Evolutionary conservation across 495 filamentous ascomycete genomes (phyloP), one percentile per base, ranked within the genome.

Genomic region (Schizothecium vesticola): DNA sequence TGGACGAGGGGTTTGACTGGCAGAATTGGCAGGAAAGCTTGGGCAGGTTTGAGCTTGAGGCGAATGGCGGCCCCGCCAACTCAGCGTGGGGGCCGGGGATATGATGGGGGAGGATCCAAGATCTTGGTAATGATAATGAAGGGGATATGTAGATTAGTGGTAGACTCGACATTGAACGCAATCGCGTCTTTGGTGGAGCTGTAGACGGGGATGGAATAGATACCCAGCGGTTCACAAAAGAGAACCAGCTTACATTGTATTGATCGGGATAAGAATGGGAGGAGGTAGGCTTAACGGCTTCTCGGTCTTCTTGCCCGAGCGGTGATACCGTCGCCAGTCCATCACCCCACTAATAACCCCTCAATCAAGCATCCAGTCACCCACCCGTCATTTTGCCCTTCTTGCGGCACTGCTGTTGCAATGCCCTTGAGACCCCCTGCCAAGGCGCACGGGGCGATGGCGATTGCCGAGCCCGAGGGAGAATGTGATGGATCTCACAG

Each of bases 1-100:
- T 78, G 60, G 77, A 79, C 19, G 81, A 83, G 3, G 73, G 74
- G 1, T 82, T 84, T 60, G 79, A 82, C 65, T 84, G 82, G 82
- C 80, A 84, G 70, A 80, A 70, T 55, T 84, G 79, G 77, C 77
- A 82, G 67, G 80, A 83, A 63, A 79, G 70, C 24, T 31, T 80
- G 61, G 73, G 71, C 51, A 63, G 69, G 62, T 80, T 74, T 11
- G 77, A 78, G 69, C 67, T 77, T n/a, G 75, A 74, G 64, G n/a
- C 43, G 43, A 51, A 51, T n/a, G 43, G 16, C 7, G 43, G 43
- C 5, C 16, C 43, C 7, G 16, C 16, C 19, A 51, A n/a, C 43
- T 5, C 57, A 59, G 26, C 57, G 57, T 59, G 58, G 58, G 58
- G 58, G 22, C 58, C 58, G 22, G 58, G 58, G 24, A 59, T 59